phyloP scores from a whole-genome alignment of 345 rosid species.

The Dipteronia dyeriana region DNA sequence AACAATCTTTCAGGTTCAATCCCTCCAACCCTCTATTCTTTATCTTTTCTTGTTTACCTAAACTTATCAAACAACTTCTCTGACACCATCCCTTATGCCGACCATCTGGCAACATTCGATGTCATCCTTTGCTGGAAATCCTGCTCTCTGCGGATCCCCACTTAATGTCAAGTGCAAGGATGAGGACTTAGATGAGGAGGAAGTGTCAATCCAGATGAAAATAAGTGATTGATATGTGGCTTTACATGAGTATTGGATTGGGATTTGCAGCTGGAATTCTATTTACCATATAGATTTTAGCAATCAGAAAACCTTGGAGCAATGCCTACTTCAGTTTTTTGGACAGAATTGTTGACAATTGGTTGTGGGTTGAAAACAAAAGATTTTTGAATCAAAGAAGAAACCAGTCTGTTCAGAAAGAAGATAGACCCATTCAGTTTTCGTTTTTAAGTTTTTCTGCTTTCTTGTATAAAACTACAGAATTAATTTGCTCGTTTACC shows the following conservation, averaged over 20 bases:
- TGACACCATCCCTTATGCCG: slow-evolving; percentile 37
- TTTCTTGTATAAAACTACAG: not conserved
- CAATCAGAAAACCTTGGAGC: slow-evolving; percentile 27
- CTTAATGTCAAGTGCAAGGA: slow-evolving; percentile 26
- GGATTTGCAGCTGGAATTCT: slow-evolving; percentile 49
- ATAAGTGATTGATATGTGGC: slow-evolving; percentile 35
- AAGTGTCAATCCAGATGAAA: not conserved
- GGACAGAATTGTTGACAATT: slow-evolving; percentile 25
- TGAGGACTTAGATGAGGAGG: slow-evolving; percentile 19
- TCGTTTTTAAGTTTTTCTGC: not conserved
- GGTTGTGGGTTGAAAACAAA: not conserved
- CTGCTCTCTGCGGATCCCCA: slow-evolving; percentile 43
- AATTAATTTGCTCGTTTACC: no score
- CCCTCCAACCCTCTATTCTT: slow-evolving; percentile 34
- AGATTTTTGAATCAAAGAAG: not conserved
- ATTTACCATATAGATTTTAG: not conserved
- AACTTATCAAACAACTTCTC: slow-evolving; percentile 40
- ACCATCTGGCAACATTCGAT: slow-evolving; percentile 37
- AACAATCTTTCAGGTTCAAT: slow-evolving; percentile 42
- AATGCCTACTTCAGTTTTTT: slow-evolving; percentile 35
- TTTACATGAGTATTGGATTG: slow-evolving; percentile 47
- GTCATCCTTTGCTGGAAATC: slow-evolving; percentile 42
- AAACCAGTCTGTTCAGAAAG: not conserved
- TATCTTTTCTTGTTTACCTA: slow-evolving; percentile 38
- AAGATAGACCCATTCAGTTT: not conserved